Percentiles rank a stretch among this genome's conserved stretches.
Conservation (phyloP, 306 rosid species). For the Dalbergia cochinchinensis region DNA sequence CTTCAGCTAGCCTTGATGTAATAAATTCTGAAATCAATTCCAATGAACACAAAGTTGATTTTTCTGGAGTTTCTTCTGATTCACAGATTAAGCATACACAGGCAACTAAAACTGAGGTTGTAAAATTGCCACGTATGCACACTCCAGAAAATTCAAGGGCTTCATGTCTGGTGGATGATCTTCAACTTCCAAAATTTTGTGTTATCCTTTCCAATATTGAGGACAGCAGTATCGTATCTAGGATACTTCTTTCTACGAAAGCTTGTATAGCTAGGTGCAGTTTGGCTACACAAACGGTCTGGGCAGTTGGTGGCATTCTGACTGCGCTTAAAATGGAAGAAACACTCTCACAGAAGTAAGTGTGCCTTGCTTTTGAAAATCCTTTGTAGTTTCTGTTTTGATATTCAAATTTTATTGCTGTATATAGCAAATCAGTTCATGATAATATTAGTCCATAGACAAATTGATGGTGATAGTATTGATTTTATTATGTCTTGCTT, state of each 20-base stretch:
- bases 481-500: conserved; percentile 21
- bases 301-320: conserved; percentile 73
- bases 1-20: conserved; percentile 45
- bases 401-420: neutral
- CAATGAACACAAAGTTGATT: conserved; percentile 45
- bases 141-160: conserved; percentile 49
- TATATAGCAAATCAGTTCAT: conserved; percentile 14
- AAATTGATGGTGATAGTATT: conserved; percentile 19
- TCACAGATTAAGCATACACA: conserved; percentile 26
- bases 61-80: conserved; percentile 36
- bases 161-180: conserved; percentile 38
- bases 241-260: conserved; percentile 56
- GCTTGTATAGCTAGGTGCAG: conserved; percentile 63
- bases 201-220: conserved; percentile 52
- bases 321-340: conserved; percentile 65
- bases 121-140: conserved; percentile 43
- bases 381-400: conserved; percentile 8
- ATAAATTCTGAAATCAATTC: conserved; percentile 54
- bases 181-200: conserved; percentile 46
- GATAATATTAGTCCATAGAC: neutral
- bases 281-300: conserved; percentile 57
- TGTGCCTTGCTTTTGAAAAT: conserved; percentile 25
- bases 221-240: conserved; percentile 59
- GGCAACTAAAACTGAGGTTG: conserved; percentile 43
- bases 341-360: conserved; percentile 62